Evolutionary conservation across 2,329 filamentous ascomycete genomes (phyloP), one percentile per base, ranked within the genome.

Genomic region (Tolypocladium tundrense): DNA sequence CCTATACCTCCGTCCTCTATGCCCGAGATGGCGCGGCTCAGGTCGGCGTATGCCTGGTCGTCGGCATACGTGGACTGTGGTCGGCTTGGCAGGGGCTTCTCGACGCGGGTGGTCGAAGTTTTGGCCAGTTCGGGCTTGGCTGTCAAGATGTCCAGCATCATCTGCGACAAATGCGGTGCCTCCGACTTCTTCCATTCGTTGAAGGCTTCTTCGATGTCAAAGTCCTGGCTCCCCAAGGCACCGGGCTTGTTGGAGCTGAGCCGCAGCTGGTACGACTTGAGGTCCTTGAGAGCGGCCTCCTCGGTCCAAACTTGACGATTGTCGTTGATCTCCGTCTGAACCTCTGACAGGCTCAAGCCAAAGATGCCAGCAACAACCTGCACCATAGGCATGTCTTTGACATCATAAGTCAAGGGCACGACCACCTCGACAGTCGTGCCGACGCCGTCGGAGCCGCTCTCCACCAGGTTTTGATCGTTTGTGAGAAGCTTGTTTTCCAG

Each of bases 331-430:
- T 97, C 92, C 50, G 83, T 82, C 74, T 99, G 94, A 7, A 92
- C 87, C 64, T 94, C 86, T 1, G 86, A 85, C 63, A 88, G 85
- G 50, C 86, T 85, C 59, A 93, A 80, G 51, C 88, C 88, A 73
- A 97, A 99, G 62, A 97, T 89, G 65, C 82, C 87, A 55, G 88
- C 89, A 33, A 99, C 92, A 41, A 88, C 83, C 70, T 94, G 88
- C 35, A 96, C 94, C 74, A 97, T 82, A 42, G 87, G 87, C 94
- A 99, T 99, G 69, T 99, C 94, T 73, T 94, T 96, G 69, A 97
- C 88, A 72, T 97, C 90, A 72, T 96, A 90, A 68, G 86, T 94
- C 59, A 95, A 77, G 13, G 93, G 91, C 3, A 91, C 84, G 58
- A 89, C 81, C 27, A 93, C 88, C 71, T 97, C 93, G 62, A 94